These are phyloP conservation scores for Trichoderma hamatum DNA, from an alignment of 2,329 filamentous ascomycete genomes.

Conservation along the genomic window DNA sequence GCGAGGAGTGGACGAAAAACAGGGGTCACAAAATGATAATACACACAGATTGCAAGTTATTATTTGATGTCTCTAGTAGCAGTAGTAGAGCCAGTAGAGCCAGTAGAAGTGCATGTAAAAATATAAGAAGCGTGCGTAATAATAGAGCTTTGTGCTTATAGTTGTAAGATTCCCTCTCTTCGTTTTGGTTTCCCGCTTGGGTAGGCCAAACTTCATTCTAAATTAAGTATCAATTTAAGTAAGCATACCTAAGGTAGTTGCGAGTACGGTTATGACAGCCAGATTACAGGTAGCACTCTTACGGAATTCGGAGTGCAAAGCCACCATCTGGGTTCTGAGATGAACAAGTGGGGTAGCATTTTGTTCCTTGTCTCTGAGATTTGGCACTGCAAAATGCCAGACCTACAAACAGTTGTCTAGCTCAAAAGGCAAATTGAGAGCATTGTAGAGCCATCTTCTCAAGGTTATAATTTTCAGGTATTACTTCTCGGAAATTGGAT, in stretches of 20 bases:
- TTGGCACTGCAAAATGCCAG: background rate
- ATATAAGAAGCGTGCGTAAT: too few species aligned
- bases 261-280: background rate
- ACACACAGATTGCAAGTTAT: too few species aligned
- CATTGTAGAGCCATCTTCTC: background rate
- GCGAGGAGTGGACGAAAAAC: too few species aligned
- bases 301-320: background rate
- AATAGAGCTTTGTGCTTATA: too few species aligned
- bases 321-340: constrained; percentile 2
- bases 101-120: too few species aligned
- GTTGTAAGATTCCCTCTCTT: too few species aligned
- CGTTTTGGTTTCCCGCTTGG: too few species aligned
- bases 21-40: too few species aligned
- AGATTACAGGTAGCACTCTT: background rate
- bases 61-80: too few species aligned
- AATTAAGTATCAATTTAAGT: background rate
- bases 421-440: background rate
- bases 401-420: background rate
- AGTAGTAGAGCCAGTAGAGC: too few species aligned
- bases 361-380: background rate
- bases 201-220: background rate
- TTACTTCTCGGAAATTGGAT: constrained; percentile 2
- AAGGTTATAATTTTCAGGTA: background rate
- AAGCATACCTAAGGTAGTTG: background rate
- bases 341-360: constrained; percentile 24